Percentiles rank a stretch among this genome's conserved stretches.
phyloP scores from a whole-genome alignment of 495 filamentous ascomycete species.

The Pseudoneurospora amorphoporcata region DNA sequence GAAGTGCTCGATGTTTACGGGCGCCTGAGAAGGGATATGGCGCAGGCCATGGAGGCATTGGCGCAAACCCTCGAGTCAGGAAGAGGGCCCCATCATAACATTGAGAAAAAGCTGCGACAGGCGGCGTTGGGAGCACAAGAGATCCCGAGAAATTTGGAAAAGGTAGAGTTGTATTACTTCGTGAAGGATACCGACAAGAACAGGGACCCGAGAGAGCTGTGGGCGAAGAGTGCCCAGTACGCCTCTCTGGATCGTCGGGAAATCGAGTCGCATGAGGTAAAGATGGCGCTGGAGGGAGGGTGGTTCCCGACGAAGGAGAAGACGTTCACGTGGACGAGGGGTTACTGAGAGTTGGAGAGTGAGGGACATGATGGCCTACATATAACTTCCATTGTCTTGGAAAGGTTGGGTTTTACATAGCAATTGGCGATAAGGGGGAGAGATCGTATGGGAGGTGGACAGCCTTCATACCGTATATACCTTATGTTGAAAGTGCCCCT shows the following conservation, averaged over 20 bases:
- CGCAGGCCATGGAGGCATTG: neutral
- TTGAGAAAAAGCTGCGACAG: neutral
- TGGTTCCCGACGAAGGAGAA: neutral
- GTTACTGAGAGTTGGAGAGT: neutral
- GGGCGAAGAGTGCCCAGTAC: neutral
- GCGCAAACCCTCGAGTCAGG: neutral
- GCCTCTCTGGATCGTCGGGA: neutral
- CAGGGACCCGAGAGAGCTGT: neutral
- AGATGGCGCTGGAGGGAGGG: fast-evolving
- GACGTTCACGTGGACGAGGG: neutral
- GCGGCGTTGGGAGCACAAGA: neutral
- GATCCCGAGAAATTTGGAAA: neutral
- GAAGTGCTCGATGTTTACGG: neutral
- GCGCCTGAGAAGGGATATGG: neutral
- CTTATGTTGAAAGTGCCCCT: no score
- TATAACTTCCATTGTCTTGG: neutral
- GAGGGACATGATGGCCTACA: neutral
- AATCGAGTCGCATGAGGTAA: neutral
- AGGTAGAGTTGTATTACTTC: neutral
- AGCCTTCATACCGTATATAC: no score
- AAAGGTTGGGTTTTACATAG: neutral
- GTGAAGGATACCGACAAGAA: neutral
- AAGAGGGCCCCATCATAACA: neutral
- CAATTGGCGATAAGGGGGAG: neutral
- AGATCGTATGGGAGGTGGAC: neutral